Evolutionary conservation across 2,329 filamentous ascomycete species (phyloP).

Genomic region (Graphilbum sp.): DNA sequence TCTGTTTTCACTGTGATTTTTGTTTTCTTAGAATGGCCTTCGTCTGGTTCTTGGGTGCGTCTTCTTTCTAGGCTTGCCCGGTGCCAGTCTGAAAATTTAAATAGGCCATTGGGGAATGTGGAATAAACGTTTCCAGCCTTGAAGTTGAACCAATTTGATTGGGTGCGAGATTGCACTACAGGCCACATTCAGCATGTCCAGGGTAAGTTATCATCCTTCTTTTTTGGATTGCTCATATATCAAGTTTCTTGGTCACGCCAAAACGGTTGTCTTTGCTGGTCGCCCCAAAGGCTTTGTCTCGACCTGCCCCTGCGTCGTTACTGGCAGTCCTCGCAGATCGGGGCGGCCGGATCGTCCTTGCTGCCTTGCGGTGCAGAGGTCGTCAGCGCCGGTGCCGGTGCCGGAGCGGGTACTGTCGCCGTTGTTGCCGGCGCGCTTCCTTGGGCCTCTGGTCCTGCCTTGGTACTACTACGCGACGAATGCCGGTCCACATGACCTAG

Average conservation of each 20-base stretch:
- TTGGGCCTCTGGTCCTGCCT: too few species aligned
- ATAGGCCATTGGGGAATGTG: neutral
- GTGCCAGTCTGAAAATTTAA: neutral
- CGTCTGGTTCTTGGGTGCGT: neutral
- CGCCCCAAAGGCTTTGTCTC: too few species aligned
- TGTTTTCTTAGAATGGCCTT: conserved; percentile 5
- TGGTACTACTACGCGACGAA: too few species aligned
- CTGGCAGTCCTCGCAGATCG: conserved; percentile 20
- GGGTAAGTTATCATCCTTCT: too few species aligned
- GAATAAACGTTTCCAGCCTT: neutral
- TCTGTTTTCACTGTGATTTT: neutral
- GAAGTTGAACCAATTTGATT: neutral
- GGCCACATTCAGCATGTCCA: too few species aligned
- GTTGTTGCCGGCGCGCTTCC: too few species aligned
- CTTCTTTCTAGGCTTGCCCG: neutral
- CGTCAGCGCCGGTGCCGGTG: conserved; percentile 11
- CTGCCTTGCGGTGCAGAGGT: conserved; percentile 15
- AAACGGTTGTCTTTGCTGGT: too few species aligned
- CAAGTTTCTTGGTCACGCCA: too few species aligned
- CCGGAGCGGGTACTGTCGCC: neutral
- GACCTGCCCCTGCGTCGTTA: conserved; percentile 5
- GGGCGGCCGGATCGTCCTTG: conserved; percentile 1
- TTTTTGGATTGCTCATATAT: too few species aligned
- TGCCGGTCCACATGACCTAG: conserved; percentile 67
- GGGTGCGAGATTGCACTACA: too few species aligned